Conservation (phyloP, 2,329 filamentous ascomycete genomes). For the Ophiostoma himal-ulmi region DNA sequence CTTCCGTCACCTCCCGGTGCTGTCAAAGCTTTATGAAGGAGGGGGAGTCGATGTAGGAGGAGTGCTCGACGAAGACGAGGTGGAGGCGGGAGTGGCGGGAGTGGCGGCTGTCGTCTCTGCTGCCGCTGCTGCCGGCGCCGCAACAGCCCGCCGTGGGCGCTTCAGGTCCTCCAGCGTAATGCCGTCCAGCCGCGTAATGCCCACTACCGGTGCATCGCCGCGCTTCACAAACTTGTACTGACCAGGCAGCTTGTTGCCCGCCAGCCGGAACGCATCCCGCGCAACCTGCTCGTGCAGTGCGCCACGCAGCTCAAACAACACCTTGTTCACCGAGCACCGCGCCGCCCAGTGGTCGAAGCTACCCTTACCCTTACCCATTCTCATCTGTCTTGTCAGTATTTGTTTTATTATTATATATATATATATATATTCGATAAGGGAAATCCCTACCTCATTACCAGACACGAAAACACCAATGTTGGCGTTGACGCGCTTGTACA, state of each 20-base stretch:
- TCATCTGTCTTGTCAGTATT: constrained; percentile 48
- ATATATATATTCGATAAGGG: not conserved
- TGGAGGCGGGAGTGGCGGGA: not conserved
- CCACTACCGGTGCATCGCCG: constrained; percentile 83
- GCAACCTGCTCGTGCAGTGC: constrained; percentile 91
- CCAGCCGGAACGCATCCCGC: constrained; percentile 85
- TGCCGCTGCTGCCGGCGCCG: not conserved
- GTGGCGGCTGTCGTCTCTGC: not conserved
- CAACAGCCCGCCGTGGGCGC: constrained; percentile 53
- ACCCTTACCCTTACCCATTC: constrained; percentile 99
- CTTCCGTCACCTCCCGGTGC: not conserved
- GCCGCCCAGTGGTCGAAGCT: constrained; percentile 95
- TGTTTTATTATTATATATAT: no score
- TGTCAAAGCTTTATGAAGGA: not conserved
- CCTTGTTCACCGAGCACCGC: constrained; percentile 81
- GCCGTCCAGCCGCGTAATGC: constrained; percentile 83
- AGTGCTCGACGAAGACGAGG: not conserved
- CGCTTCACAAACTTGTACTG: constrained; percentile 92
- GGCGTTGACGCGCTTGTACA: constrained; percentile 86
- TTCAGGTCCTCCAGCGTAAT: constrained; percentile 78
- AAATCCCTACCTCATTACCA: constrained; percentile 70
- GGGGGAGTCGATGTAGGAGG: not conserved
- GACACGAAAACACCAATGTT: constrained; percentile 94
- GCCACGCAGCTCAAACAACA: constrained; percentile 89
- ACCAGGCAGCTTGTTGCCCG: constrained; percentile 88